Conservation (phyloP, 2,329 filamentous ascomycete genomes). For the Beauveria australis region DNA sequence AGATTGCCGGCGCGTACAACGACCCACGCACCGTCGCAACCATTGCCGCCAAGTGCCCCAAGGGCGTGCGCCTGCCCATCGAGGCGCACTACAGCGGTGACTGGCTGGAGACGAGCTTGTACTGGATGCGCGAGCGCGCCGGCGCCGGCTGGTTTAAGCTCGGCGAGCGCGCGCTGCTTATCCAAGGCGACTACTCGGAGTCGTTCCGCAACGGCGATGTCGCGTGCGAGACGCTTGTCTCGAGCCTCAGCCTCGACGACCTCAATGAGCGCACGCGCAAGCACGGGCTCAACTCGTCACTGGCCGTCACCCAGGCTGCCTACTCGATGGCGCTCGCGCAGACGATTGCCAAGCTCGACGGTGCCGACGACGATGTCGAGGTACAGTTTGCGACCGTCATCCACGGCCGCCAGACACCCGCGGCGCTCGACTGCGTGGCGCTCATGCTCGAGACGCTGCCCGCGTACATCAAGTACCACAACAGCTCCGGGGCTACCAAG, state of each 20-base stretch:
- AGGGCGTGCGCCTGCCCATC: constrained; percentile 9
- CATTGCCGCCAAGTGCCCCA: constrained; percentile 2
- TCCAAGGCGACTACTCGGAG: not conserved
- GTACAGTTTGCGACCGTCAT: constrained; percentile 13
- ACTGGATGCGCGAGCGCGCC: constrained; percentile 11
- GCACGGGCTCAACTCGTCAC: not conserved
- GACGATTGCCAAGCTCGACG: constrained; percentile 1
- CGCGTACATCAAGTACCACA: constrained; percentile 9
- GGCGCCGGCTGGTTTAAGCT: constrained; percentile 3
- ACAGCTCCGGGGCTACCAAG: not conserved
- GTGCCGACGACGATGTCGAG: not conserved
- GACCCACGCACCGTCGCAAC: not conserved
- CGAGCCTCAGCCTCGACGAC: constrained; percentile 4
- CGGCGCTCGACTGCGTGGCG: constrained; percentile 11
- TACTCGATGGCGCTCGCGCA: constrained; percentile 12
- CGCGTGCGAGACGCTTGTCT: constrained; percentile 6
- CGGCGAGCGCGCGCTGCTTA: not conserved
- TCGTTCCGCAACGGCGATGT: constrained; percentile 10
- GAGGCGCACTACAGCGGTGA: constrained; percentile 10
- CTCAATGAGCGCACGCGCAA: constrained; percentile 10
- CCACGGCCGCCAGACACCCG: constrained; percentile 9
- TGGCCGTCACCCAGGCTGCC: constrained; percentile 10
- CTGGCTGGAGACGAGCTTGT: constrained; percentile 13
- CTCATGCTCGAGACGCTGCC: constrained; percentile 12
- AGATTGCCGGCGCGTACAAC: constrained; percentile 8